These are phyloP conservation scores for Neonectria magnoliae DNA, from an alignment of 2,329 filamentous ascomycete species.

Conservation along the genomic window DNA sequence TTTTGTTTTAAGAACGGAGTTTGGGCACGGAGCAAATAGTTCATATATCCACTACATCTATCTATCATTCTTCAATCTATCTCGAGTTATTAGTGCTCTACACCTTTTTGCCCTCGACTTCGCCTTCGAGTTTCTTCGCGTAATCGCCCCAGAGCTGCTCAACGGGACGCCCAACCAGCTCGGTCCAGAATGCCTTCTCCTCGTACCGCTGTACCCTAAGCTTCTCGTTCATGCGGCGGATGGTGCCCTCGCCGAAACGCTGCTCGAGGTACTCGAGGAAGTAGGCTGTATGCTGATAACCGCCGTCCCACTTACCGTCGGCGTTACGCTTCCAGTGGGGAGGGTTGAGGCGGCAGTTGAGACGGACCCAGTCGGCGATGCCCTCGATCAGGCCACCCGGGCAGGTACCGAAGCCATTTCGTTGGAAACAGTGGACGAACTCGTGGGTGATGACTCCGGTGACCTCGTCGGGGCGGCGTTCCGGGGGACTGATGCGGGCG, in stretches of 20 bases:
- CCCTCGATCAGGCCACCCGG: slow-evolving; percentile 88
- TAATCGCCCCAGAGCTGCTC: slow-evolving; percentile 81
- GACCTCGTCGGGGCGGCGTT: slow-evolving; percentile 69
- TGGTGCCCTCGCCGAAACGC: slow-evolving; percentile 67
- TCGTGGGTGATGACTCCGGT: slow-evolving; percentile 89
- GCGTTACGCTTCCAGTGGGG: slow-evolving; percentile 81
- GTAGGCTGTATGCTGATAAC: slow-evolving; percentile 91
- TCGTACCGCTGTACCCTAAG: slow-evolving; percentile 72
- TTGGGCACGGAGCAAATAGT: slow-evolving; percentile 17
- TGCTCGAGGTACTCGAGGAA: slow-evolving; percentile 88
- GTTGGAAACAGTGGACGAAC: slow-evolving; percentile 94
- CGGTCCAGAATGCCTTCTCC: slow-evolving; percentile 73
- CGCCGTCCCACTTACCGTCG: slow-evolving; percentile 79
- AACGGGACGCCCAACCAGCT: slow-evolving; percentile 73
- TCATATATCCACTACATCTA: slow-evolving; percentile 35
- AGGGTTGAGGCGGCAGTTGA: slow-evolving; percentile 77
- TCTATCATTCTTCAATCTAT: slow-evolving; percentile 10
- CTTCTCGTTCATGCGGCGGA: slow-evolving; percentile 73
- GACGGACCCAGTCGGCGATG: slow-evolving; percentile 90
- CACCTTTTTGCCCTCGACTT: background rate
- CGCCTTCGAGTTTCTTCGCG: slow-evolving; percentile 46
- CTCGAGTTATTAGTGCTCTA: background rate
- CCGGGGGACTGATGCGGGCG: slow-evolving; percentile 51
- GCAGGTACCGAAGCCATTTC: slow-evolving; percentile 69
- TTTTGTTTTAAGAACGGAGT: slow-evolving; percentile 31